A percentile compares a stretch with the other conserved stretches of the same genome.
Evolutionary conservation across 306 rosid species (phyloP).

Genomic region (Nissolia schottii): DNA sequence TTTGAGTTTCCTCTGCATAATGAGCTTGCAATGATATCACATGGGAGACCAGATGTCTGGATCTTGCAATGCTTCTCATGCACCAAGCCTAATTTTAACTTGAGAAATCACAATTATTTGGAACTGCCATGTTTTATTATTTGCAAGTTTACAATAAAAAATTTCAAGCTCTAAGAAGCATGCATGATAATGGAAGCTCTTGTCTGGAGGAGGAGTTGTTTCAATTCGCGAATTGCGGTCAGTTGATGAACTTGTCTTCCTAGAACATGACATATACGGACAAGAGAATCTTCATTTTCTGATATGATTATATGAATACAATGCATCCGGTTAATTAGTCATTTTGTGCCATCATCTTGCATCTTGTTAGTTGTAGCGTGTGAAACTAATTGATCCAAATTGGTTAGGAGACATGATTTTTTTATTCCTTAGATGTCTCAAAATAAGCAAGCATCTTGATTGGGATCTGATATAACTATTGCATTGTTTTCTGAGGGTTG

Average conservation of each 20-base stretch:
- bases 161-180: background rate
- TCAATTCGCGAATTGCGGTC: background rate
- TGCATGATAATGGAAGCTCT: background rate
- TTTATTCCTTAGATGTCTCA: too few species aligned
- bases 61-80: slow-evolving; percentile 15
- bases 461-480: too few species aligned
- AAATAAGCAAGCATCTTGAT: too few species aligned
- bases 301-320: background rate
- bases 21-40: background rate
- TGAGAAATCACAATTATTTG: background rate
- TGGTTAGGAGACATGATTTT: slow-evolving; percentile 2
- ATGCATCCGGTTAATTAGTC: too few species aligned
- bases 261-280: background rate
- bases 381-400: background rate
- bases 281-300: background rate
- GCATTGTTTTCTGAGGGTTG: too few species aligned
- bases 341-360: background rate
- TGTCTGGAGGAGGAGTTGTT: slow-evolving; percentile 4
- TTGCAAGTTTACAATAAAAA: background rate
- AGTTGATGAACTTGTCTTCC: background rate
- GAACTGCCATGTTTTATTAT: background rate
- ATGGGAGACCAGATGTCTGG: slow-evolving; percentile 7
- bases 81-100: background rate
- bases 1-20: background rate
- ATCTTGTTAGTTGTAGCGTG: background rate